Evolutionary conservation across 1,284 basidiomycete species (phyloP).

Genomic region (Trametes hirsuta): DNA sequence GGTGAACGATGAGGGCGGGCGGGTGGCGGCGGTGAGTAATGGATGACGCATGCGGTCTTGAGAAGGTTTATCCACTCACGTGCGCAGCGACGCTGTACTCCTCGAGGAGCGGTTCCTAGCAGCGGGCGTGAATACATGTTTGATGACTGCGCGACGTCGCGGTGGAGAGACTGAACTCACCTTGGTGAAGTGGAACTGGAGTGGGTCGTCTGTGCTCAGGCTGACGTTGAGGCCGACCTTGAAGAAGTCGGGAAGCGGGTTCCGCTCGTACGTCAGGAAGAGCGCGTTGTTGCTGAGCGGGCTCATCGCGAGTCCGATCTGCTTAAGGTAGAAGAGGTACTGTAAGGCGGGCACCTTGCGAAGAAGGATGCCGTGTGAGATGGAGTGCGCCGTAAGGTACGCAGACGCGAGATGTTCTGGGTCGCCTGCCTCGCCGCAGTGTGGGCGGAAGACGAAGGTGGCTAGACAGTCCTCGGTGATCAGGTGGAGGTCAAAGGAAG

Average conservation of each 20-base stretch:
- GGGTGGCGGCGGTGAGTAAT: neutral
- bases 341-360: constrained; percentile 96
- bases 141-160: neutral
- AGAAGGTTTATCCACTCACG: constrained; percentile 45
- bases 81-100: constrained; percentile 99
- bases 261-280: constrained; percentile 96
- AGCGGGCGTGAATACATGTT: neutral
- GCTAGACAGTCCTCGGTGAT: constrained; percentile 46
- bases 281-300: constrained; percentile 98
- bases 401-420: constrained; percentile 97
- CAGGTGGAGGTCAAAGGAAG: neutral
- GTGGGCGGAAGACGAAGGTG: constrained; percentile 96
- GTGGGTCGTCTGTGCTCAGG: constrained; percentile 93
- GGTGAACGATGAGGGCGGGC: neutral
- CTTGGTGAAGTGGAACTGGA: constrained; percentile 97
- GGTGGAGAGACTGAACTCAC: constrained; percentile 38
- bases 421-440: constrained; percentile 98
- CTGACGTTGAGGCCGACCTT: constrained; percentile 96
- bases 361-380: constrained; percentile 97
- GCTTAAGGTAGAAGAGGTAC: constrained; percentile 95
- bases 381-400: constrained; percentile 96
- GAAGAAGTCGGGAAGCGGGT: constrained; percentile 97
- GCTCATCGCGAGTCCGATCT: constrained; percentile 98
- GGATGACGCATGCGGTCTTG: neutral
- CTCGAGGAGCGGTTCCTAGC: constrained; percentile 90